phyloP scores from a whole-genome alignment of 2,329 filamentous ascomycete genomes.

The Sporothrix sp. region DNA sequence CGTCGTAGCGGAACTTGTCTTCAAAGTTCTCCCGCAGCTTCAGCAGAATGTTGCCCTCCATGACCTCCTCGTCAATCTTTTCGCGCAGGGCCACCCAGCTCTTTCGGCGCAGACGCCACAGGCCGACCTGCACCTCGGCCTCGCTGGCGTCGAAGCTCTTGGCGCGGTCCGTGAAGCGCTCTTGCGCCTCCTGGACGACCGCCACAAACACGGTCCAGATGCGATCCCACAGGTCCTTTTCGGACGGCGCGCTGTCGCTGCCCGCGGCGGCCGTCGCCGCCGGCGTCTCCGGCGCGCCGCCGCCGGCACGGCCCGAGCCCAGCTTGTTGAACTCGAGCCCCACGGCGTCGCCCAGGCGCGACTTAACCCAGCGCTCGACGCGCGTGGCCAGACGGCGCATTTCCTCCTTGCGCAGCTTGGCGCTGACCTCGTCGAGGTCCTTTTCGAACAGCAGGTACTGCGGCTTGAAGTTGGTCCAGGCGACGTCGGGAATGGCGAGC shows the following conservation, averaged over 20 bases:
- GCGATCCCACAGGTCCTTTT: constrained; percentile 90
- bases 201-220: constrained; percentile 81
- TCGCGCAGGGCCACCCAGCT: constrained; percentile 85
- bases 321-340: constrained; percentile 94
- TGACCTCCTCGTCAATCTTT: constrained; percentile 93
- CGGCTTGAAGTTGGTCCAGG: constrained; percentile 80
- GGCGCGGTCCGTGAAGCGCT: constrained; percentile 75
- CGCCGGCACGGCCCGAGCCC: constrained; percentile 75
- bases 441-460: constrained; percentile 75
- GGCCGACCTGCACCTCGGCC: constrained; percentile 82
- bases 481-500: constrained; percentile 64
- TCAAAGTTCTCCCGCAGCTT: constrained; percentile 98
- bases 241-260: constrained; percentile 60
- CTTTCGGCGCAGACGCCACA: constrained; percentile 88
- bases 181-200: constrained; percentile 77
- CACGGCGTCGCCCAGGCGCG: constrained; percentile 75
- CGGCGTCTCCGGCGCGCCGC: constrained; percentile 63
- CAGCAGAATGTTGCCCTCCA: constrained; percentile 90
- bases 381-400: constrained; percentile 87
- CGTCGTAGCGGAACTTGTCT: constrained; percentile 97
- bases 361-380: constrained; percentile 88
- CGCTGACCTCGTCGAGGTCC: constrained; percentile 82
- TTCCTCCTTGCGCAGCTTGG: constrained; percentile 80
- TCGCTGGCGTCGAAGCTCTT: constrained; percentile 87
- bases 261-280: not conserved